Percentiles rank a stretch among this genome's conserved stretches.
Conservation (phyloP, 495 filamentous ascomycete species). For the Hypoxylon cercidicola region DNA sequence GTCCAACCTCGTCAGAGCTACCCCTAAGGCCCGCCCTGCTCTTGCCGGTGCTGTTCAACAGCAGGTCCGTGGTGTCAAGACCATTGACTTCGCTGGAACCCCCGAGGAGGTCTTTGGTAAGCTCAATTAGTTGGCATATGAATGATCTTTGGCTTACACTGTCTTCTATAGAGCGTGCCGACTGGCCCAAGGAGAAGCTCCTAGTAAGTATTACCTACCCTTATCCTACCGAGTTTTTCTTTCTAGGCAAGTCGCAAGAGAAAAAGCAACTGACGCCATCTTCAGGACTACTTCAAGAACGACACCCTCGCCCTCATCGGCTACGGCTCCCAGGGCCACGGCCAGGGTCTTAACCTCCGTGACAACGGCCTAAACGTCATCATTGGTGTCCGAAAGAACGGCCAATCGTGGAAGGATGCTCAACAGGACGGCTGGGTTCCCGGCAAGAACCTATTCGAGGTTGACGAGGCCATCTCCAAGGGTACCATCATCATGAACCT, state of each 20-base stretch:
- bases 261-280: conserved; percentile 24
- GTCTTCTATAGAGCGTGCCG: conserved; percentile 80
- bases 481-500: conserved; percentile 99
- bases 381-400: conserved; percentile 97
- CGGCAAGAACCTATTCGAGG: conserved; percentile 97
- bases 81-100: conserved; percentile 91
- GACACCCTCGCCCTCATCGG: conserved; percentile 99
- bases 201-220: conserved; percentile 66
- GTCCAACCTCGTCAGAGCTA: conserved; percentile 66
- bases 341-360: conserved; percentile 98
- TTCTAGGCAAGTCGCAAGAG: background rate
- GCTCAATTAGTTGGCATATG: conserved; percentile 36
- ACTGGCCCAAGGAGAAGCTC: conserved; percentile 98
- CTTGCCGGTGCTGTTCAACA: conserved; percentile 62
- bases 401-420: conserved; percentile 97
- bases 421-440: conserved; percentile 97
- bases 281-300: conserved; percentile 97
- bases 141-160: conserved; percentile 22
- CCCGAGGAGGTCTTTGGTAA: conserved; percentile 93
- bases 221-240: background rate
- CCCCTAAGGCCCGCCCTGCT: conserved; percentile 63
- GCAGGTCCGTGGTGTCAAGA: conserved; percentile 82
- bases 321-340: conserved; percentile 98
- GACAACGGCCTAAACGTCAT: conserved; percentile 99
- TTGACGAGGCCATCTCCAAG: conserved; percentile 92